Evolutionary conservation across 306 rosid genomes (phyloP), one percentile per base, ranked within the genome.

Genomic region (Canavalia gladiata): DNA sequence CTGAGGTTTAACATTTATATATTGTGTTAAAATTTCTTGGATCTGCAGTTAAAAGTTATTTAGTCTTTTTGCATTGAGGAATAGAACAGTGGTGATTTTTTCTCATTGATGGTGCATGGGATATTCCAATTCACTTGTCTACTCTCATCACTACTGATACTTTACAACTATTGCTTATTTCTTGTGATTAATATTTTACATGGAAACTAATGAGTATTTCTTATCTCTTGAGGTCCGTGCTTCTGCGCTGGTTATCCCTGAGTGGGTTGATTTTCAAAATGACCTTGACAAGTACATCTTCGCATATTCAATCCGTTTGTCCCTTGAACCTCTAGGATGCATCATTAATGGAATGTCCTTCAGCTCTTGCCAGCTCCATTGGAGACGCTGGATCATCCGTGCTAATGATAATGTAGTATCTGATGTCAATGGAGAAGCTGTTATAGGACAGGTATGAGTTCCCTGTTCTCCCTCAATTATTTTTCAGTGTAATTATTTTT

Each of bases 291-390:
- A 80, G 85, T 89, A 89, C 83, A 12, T 50, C 1, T 95, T 90
- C 89, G 49, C 95, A 3, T 95, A 95, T 86, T 95, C 95, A 35
- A 87, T 95, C 84, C 95, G 91, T 80, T 80, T 95, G 91, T 93
- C 97, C 75, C 93, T 93, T 80, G 89, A 63, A 69, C 86, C 77
- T 34, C 88, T 86, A 84, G 99, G 97, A 35, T 93, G 97, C 52
- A 29, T 84, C 75, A 50, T 95, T 42, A 81, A 87, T 83, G 92
- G 97, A 71, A 80, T 87, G 82, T 42, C 81, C 57, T 88, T 87
- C 81, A n/a, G 75, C 83, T 86, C 97, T 80, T 91, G 99, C 83
- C 99, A 93, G 79, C 88, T 95, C 83, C 68, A 86, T 46, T 47
- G 75, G 87, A 89, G 99, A 84, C 97, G 68, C 85, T 95, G 99